phyloP scores from a whole-genome alignment of 148 eudicot genomes.

The Dianthus caryophyllus region DNA sequence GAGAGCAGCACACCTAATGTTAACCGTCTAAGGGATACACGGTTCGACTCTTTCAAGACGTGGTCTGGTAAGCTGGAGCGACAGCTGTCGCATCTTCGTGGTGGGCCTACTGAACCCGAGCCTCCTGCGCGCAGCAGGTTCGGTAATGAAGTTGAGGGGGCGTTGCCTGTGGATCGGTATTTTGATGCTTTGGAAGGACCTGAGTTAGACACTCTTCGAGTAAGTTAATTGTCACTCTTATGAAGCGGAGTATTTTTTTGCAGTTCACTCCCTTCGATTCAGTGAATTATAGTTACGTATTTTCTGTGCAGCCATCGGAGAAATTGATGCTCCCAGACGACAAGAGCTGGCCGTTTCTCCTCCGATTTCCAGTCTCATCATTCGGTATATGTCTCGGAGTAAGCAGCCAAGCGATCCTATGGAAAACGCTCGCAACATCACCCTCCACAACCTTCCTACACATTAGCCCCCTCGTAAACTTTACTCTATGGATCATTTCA shows the following conservation, averaged over 20 bases:
- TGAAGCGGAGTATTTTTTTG: too few species aligned
- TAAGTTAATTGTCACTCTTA: constrained; percentile 20
- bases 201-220: constrained; percentile 74
- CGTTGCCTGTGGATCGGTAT: constrained; percentile 63
- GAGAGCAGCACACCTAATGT: constrained; percentile 22
- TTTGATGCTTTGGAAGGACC: constrained; percentile 91
- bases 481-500: constrained; percentile 62
- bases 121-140: constrained; percentile 25
- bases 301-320: constrained; percentile 59
- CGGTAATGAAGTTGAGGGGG: constrained; percentile 26
- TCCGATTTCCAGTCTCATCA: constrained; percentile 63
- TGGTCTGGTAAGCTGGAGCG: constrained; percentile 84
- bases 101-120: constrained; percentile 39
- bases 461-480: constrained; percentile 53
- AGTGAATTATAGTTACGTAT: background rate
- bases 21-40: constrained; percentile 38
- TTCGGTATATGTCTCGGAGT: constrained; percentile 95
- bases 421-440: constrained; percentile 66
- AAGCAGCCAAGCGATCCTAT: constrained; percentile 82
- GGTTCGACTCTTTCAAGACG: constrained; percentile 82
- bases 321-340: constrained; percentile 79
- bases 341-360: constrained; percentile 91
- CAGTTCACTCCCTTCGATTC: background rate
- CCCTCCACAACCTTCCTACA: constrained; percentile 58
- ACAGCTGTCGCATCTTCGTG: constrained; percentile 51